Percentiles rank a stretch among this genome's conserved stretches.
phyloP scores from a whole-genome alignment of 1,139 yeast genomes.

The Wickerhamiella pararugosa region DNA sequence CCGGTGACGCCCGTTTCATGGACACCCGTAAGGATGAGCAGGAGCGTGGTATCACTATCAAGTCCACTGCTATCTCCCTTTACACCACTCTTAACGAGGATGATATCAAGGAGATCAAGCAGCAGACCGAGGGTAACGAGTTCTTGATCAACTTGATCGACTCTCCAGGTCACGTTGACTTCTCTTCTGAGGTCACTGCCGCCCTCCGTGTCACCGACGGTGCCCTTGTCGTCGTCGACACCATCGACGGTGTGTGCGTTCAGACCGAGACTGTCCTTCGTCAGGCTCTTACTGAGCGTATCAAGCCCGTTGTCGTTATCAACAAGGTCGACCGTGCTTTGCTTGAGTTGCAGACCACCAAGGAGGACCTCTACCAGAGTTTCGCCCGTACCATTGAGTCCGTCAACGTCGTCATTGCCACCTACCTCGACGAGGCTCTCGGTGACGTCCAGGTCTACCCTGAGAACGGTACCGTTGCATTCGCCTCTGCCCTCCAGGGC shows the following conservation, averaged over 20 bases:
- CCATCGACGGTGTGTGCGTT: slow-evolving; percentile 99
- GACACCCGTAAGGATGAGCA: slow-evolving; percentile 99
- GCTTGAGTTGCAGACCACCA: slow-evolving; percentile 95
- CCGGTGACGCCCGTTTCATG: slow-evolving; percentile 99
- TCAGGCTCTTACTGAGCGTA: slow-evolving; percentile 99
- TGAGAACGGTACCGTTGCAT: slow-evolving; percentile 97
- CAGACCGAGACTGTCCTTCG: slow-evolving; percentile 99
- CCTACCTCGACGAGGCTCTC: slow-evolving; percentile 76
- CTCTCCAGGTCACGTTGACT: slow-evolving; percentile 99
- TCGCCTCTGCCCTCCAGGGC: slow-evolving; percentile 99
- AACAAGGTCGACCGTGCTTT: slow-evolving; percentile 99
- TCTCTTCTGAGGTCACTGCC: slow-evolving; percentile 99
- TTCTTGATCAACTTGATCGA: slow-evolving; percentile 97
- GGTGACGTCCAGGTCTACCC: slow-evolving; percentile 99
- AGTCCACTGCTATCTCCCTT: slow-evolving; percentile 97
- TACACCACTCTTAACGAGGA: slow-evolving; percentile 82
- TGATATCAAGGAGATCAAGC: slow-evolving; percentile 87
- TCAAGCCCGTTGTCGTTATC: slow-evolving; percentile 95
- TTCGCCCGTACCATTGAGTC: slow-evolving; percentile 98
- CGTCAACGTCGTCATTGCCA: slow-evolving; percentile 94
- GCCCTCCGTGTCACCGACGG: slow-evolving; percentile 99
- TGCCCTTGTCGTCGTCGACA: slow-evolving; percentile 98
- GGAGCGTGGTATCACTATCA: slow-evolving; percentile 99
- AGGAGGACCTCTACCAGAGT: slow-evolving; percentile 98
- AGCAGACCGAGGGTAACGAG: slow-evolving; percentile 87